phyloP scores from a whole-genome alignment of 2,329 filamentous ascomycete species.

The Pseudogymnoascus sp. region DNA sequence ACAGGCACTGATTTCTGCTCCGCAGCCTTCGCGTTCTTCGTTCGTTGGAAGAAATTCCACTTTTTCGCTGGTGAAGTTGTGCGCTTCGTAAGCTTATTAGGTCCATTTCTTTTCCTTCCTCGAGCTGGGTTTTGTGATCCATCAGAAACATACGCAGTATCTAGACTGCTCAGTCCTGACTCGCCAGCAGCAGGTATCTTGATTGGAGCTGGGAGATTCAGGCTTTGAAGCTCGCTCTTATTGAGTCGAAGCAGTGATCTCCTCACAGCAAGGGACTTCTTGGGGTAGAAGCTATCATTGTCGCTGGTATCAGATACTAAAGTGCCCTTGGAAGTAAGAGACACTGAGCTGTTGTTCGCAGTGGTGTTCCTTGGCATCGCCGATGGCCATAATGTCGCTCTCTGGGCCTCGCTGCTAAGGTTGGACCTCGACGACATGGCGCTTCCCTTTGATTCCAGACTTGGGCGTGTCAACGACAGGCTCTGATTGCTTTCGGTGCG shows the following conservation, averaged over 20 bases:
- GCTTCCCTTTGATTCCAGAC: constrained; percentile 36
- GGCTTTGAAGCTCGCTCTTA: constrained; percentile 35
- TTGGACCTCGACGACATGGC: constrained; percentile 19
- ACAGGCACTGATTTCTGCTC: constrained; percentile 33
- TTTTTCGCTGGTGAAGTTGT: constrained; percentile 43
- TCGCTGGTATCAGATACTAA: constrained; percentile 46
- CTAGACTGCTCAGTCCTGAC: constrained; percentile 47
- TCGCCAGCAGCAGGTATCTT: constrained; percentile 34
- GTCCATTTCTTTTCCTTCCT: constrained; percentile 25
- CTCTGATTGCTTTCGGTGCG: constrained; percentile 46
- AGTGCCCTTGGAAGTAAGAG: constrained; percentile 13
- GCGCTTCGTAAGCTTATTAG: constrained; percentile 51
- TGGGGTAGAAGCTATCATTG: constrained; percentile 41
- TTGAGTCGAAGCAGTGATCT: constrained; percentile 47
- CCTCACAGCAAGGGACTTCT: constrained; percentile 46
- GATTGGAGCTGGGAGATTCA: constrained; percentile 48
- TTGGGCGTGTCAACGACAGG: constrained; percentile 34
- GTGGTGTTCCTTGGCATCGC: constrained; percentile 35
- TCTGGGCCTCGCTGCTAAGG: constrained; percentile 30
- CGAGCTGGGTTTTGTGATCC: constrained; percentile 41
- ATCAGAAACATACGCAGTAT: constrained; percentile 50
- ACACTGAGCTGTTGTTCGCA: constrained; percentile 9
- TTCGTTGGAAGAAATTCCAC: constrained; percentile 57
- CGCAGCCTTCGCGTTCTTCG: constrained; percentile 32
- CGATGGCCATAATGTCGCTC: constrained; percentile 47